These are phyloP conservation scores for Urostyla sp. DNA, from an alignment of 73 alveolate genomes.

Conservation along the genomic window DNA sequence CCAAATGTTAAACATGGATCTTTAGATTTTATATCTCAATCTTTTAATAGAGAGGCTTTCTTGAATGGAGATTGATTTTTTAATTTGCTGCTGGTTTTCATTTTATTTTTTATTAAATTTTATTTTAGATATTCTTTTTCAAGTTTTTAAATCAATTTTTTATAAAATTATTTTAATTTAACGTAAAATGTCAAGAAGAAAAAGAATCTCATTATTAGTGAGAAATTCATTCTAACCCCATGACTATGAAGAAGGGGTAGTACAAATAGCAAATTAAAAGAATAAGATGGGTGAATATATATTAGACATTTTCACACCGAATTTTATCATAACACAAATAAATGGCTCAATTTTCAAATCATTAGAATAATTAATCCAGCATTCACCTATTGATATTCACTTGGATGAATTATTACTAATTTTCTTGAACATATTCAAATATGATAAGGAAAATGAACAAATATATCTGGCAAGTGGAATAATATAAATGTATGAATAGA, in stretches of 20 bases:
- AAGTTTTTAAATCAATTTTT: not conserved
- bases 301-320: constrained; percentile 10
- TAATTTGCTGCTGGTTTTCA: not conserved
- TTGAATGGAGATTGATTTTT: not conserved
- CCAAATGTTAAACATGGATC: constrained; percentile 32
- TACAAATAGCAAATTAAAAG: constrained; percentile 31
- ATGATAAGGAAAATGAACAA: constrained; percentile 20
- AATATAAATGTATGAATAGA: constrained; percentile 15
- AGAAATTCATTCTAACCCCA: not conserved
- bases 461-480: constrained; percentile 26
- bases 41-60: constrained; percentile 10
- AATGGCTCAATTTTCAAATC: constrained; percentile 8
- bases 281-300: constrained; percentile 37
- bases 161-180: too few species aligned
- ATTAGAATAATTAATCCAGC: constrained; percentile 4
- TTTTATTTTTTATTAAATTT: not conserved
- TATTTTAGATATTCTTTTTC: not conserved
- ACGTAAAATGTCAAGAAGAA: constrained; percentile 21
- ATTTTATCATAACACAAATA: constrained; percentile 8
- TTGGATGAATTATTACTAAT: constrained; percentile 9
- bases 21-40: not conserved
- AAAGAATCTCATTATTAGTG: constrained; percentile 2
- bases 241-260: not conserved
- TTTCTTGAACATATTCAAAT: constrained; percentile 24
- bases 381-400: not conserved